Evolutionary conservation across 106 monocot genomes (phyloP), one percentile per base, ranked within the genome.

Genomic region (Allium fistulosum): DNA sequence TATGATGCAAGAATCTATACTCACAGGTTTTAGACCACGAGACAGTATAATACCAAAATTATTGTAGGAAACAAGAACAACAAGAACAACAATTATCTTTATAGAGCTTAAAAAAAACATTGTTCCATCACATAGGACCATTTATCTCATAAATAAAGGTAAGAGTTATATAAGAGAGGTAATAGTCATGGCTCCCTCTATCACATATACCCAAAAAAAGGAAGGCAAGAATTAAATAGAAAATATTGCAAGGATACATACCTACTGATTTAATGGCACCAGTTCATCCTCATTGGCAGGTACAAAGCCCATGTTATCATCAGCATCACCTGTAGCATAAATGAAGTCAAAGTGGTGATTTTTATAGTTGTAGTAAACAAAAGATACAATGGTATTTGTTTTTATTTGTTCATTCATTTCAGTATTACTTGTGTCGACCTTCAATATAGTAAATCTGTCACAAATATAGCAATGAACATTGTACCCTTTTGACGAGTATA

Each of bases 261-360:
- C 68, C 68, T 57, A 69, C 46, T 57, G 46, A 57, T 53, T 28
- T 57, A 45, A 37, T 57, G 57, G 56, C 17, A 46, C 53, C 16
- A 11, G 45, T 57, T 69, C 68, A 8, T 56, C 57, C 56, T 27
- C 53, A 51, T 22, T 53, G 53, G 53, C 13, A 51, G 68, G 1
- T 46, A 69, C 55, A n/a, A 57, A 56, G 57, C 75, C 61, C 48
- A 37, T 66, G 17, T 62, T 69, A 48, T 22, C 53, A 53, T 75
- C 75, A 61, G 69, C 15, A 37, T 53, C n/a, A 58, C 48, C 68
- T 3, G 46, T 67, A 62, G 68, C 69, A 75, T 16, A 60, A 60
- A 50, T 68, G 53, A 16, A 12, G n/a, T 63, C 9, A 59, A 48
- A 9, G 9, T 11, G 18, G 51, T 8, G n/a, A 66, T 26, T 45